These are phyloP conservation scores for Aquanectria penicillioides DNA, from an alignment of 2,329 filamentous ascomycete species.

Conservation along the genomic window DNA sequence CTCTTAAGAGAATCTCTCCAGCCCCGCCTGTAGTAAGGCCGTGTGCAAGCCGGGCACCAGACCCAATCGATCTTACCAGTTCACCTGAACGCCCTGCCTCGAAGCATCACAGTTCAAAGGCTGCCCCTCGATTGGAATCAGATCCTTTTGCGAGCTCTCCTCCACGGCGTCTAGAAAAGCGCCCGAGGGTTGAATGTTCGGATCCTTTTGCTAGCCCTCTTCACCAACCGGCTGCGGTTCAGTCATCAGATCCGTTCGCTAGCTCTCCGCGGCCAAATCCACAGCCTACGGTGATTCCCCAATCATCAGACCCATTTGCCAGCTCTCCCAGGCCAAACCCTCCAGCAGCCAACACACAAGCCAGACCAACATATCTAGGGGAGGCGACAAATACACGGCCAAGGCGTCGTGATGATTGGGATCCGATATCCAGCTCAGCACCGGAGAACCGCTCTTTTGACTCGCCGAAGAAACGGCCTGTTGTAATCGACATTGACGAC, in stretches of 20 bases:
- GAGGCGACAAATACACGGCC: slow-evolving; percentile 10
- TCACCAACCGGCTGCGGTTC: neutral
- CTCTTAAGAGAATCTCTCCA: slow-evolving; percentile 30
- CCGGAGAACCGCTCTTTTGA: slow-evolving; percentile 48
- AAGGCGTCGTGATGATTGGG: slow-evolving; percentile 49
- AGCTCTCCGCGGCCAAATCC: neutral
- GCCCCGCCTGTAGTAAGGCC: neutral
- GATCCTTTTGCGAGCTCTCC: slow-evolving; percentile 51
- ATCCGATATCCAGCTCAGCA: slow-evolving; percentile 64
- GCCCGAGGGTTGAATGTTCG: slow-evolving; percentile 24
- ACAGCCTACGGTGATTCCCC: neutral
- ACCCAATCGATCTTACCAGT: slow-evolving; percentile 51
- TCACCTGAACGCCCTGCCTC: no score
- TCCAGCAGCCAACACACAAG: slow-evolving; percentile 6
- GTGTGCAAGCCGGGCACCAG: slow-evolving; percentile 8
- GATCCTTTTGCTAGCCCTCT: slow-evolving; percentile 36
- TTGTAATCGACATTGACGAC: slow-evolving; percentile 51
- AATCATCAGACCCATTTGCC: slow-evolving; percentile 28
- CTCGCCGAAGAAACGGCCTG: slow-evolving; percentile 27
- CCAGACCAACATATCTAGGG: slow-evolving; percentile 18
- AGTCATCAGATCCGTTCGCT: neutral
- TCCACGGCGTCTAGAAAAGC: slow-evolving; percentile 3
- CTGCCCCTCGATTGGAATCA: slow-evolving; percentile 24
- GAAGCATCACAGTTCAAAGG: no score
- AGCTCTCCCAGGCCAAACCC: slow-evolving; percentile 19